phyloP scores from a whole-genome alignment of 139 green algal genomes.

The Desmodesmus armatus region DNA sequence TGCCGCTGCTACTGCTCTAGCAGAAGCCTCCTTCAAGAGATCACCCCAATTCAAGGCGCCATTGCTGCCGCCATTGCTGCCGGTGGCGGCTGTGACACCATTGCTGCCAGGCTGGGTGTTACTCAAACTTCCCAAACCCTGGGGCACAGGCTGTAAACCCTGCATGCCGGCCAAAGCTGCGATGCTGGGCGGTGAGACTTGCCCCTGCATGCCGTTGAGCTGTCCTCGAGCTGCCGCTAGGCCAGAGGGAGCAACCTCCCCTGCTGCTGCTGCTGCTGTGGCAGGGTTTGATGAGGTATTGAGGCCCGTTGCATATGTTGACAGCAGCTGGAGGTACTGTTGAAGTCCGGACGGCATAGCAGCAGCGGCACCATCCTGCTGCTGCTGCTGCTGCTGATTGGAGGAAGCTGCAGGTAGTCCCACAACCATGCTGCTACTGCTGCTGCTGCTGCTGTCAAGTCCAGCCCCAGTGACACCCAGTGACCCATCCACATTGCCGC shows the following conservation, averaged over 20 bases:
- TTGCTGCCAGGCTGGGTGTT: not conserved
- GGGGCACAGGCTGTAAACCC: not conserved
- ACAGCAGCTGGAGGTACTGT: not conserved
- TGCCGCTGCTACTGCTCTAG: too few species aligned
- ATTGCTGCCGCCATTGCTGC: not conserved
- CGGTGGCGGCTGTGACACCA: not conserved
- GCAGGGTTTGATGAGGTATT: not conserved
- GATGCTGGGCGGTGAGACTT: not conserved
- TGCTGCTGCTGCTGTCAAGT: not conserved
- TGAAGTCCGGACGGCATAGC: not conserved
- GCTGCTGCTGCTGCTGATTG: not conserved
- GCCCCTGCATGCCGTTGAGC: not conserved
- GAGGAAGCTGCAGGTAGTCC: not conserved
- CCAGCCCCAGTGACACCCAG: not conserved
- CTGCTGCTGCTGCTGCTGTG: not conserved
- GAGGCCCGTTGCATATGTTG: not conserved
- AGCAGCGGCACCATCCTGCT: not conserved
- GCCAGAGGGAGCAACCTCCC: not conserved
- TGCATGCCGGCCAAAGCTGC: not conserved
- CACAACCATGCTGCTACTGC: not conserved
- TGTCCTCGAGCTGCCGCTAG: not conserved
- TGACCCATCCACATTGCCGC: not conserved
- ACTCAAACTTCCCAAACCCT: not conserved
- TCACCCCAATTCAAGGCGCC: too few species aligned
- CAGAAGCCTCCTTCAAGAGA: too few species aligned